Conservation (phyloP, 805 yeast species). For the Sugiyamaella qingdaonensis region DNA sequence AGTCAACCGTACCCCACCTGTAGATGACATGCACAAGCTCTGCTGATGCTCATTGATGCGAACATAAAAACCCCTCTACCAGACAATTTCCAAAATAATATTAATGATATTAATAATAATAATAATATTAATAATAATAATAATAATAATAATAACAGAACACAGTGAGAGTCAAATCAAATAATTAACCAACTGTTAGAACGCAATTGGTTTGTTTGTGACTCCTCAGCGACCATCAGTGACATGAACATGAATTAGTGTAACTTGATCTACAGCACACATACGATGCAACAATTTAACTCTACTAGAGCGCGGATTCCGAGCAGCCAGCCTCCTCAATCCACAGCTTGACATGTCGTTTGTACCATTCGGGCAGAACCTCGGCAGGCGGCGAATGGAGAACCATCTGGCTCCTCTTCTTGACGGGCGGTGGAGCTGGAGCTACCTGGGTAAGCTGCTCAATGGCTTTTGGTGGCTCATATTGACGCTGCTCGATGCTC, state of each 20-base stretch:
- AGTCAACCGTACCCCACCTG: background rate
- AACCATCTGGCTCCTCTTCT: conserved; percentile 36
- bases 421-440: background rate
- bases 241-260: too few species aligned
- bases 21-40: background rate
- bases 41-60: background rate
- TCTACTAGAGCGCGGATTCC: too few species aligned
- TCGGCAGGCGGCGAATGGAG: conserved; percentile 55
- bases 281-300: too few species aligned
- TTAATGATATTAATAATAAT: too few species aligned
- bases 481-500: conserved; percentile 28
- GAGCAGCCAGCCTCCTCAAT: conserved; percentile 23
- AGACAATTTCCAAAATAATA: background rate
- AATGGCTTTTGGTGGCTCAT: background rate
- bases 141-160: too few species aligned
- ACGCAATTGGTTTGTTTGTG: too few species aligned
- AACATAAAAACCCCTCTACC: too few species aligned
- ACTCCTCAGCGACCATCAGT: too few species aligned
- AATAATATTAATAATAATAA: too few species aligned
- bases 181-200: too few species aligned
- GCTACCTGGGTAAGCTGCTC: background rate
- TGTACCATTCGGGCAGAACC: conserved; percentile 74
- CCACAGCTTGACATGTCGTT: conserved; percentile 64
- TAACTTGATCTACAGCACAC: too few species aligned
- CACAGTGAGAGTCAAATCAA: too few species aligned